Percentiles rank a stretch among this genome's conserved stretches.
These are phyloP conservation scores for Bruguiera hainesii DNA, from an alignment of 441 rosid genomes.

Conservation along the genomic window DNA sequence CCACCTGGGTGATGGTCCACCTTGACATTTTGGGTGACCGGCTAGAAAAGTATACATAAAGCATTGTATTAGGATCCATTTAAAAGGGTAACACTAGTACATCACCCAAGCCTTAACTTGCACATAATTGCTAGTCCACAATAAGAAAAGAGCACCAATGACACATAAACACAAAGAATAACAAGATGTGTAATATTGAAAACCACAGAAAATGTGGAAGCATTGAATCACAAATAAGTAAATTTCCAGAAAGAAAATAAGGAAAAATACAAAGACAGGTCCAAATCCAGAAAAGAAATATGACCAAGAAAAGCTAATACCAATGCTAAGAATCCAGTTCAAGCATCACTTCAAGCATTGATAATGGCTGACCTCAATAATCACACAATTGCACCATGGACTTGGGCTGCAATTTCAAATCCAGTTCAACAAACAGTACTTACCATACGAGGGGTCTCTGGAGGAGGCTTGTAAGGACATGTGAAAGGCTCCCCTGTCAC, in stretches of 20 bases:
- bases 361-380: not conserved
- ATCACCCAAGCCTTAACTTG: not conserved
- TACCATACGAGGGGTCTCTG: slow-evolving; percentile 88
- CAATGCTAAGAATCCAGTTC: slow-evolving; percentile 1
- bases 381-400: not conserved
- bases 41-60: slow-evolving; percentile 30
- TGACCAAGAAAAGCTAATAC: not conserved
- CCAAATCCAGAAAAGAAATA: slow-evolving; percentile 1
- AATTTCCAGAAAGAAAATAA: too few species aligned
- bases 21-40: slow-evolving; percentile 76
- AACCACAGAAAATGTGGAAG: too few species aligned
- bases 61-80: not conserved
- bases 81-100: not conserved
- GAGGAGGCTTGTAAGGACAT: slow-evolving; percentile 82
- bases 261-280: too few species aligned
- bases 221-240: too few species aligned
- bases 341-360: slow-evolving; percentile 1
- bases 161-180: too few species aligned
- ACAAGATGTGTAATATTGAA: too few species aligned
- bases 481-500: slow-evolving; percentile 98
- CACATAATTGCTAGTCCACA: not conserved
- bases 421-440: slow-evolving; percentile 25
- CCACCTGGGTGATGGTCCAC: slow-evolving; percentile 99
- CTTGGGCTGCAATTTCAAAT: slow-evolving; percentile 4
- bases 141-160: not conserved